These are phyloP conservation scores for Lachancea thermotolerans DNA, from an alignment of 805 yeast species.

Conservation along the genomic window DNA sequence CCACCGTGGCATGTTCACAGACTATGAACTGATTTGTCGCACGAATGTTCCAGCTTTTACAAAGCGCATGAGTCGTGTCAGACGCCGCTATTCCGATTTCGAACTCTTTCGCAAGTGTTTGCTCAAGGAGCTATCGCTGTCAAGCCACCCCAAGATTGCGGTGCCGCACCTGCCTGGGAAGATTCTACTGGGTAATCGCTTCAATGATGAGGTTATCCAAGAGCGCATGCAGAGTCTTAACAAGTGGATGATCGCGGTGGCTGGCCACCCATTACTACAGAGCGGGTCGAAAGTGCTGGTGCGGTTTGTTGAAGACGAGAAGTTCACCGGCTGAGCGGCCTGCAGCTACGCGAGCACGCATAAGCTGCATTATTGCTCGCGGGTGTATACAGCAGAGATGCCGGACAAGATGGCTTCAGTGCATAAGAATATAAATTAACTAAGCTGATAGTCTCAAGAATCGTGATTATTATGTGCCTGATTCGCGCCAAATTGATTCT, in stretches of 20 bases:
- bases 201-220: slow-evolving; percentile 77
- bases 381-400: too few relatives aligned
- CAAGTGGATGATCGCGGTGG: slow-evolving; percentile 68
- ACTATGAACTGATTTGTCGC: slow-evolving; percentile 82
- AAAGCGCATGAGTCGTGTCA: slow-evolving; percentile 54
- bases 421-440: too few relatives aligned
- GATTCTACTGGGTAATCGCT: slow-evolving; percentile 59
- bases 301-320: slow-evolving; percentile 82
- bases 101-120: slow-evolving; percentile 70
- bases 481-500: too few relatives aligned
- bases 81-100: slow-evolving; percentile 87
- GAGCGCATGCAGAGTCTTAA: slow-evolving; percentile 78
- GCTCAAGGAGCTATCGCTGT: slow-evolving; percentile 58
- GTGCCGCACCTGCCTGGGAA: slow-evolving; percentile 93
- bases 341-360: too few relatives aligned
- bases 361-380: too few relatives aligned
- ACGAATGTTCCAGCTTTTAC: slow-evolving; percentile 89
- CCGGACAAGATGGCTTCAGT: too few relatives aligned
- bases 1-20: slow-evolving; percentile 65
- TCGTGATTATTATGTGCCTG: too few relatives aligned
- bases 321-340: slow-evolving; percentile 13
- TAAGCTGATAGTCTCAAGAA: too few relatives aligned
- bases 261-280: slow-evolving; percentile 90
- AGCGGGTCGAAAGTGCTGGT: slow-evolving; percentile 74
- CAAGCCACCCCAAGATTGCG: slow-evolving; percentile 47